These are phyloP conservation scores for Mycena chlorophos DNA, from an alignment of 768 basidiomycete species.

Conservation along the genomic window DNA sequence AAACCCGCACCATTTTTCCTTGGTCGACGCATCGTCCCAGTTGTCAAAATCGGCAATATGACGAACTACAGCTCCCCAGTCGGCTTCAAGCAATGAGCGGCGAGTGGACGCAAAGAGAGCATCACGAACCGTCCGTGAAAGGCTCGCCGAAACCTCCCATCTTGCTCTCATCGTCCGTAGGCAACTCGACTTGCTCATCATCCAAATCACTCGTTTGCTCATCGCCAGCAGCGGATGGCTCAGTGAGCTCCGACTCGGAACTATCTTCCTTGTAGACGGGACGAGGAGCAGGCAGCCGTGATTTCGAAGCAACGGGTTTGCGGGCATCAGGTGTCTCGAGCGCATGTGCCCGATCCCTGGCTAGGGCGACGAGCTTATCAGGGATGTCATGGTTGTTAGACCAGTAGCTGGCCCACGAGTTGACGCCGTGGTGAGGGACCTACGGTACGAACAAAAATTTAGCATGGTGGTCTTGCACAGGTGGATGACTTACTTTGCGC, in stretches of 20 bases:
- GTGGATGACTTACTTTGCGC: conserved; percentile 60
- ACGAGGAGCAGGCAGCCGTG: too few species aligned
- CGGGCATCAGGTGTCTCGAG: conserved; percentile 31
- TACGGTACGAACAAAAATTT: conserved; percentile 26
- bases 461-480: background rate
- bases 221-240: conserved; percentile 30
- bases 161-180: conserved; percentile 39
- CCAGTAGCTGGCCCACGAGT: conserved; percentile 73
- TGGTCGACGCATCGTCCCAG: conserved; percentile 42
- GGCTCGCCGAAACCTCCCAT: conserved; percentile 55
- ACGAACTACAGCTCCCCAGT: conserved; percentile 58
- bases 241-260: conserved; percentile 28
- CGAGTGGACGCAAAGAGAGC: background rate
- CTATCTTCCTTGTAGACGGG: conserved; percentile 37
- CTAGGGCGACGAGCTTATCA: conserved; percentile 59
- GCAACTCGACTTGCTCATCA: conserved; percentile 37
- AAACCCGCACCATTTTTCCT: conserved; percentile 59
- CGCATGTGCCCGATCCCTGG: conserved; percentile 32
- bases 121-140: conserved; percentile 40
- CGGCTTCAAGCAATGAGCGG: conserved; percentile 35
- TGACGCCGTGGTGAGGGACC: conserved; percentile 66
- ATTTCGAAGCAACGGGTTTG: too few species aligned
- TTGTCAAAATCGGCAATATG: conserved; percentile 52
- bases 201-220: conserved; percentile 29
- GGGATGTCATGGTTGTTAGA: conserved; percentile 62